Evolutionary conservation across 805 yeast species (phyloP), one percentile per base, ranked within the genome.

Genomic region (Pichia cabralensis): DNA sequence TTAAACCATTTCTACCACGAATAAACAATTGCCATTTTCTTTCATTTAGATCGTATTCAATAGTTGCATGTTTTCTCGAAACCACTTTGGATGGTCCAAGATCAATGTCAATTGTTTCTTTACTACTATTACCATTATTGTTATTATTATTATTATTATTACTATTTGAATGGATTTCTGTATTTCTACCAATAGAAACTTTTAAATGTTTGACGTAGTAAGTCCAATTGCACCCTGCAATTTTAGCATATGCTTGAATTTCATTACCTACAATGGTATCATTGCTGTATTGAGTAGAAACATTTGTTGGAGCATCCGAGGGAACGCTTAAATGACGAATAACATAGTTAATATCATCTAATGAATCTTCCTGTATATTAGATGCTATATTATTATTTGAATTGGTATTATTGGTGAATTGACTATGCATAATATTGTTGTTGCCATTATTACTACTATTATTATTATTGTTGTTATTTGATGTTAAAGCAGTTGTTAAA

Each of bases 21-120:
- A 88, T 80, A 43, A 71, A 65, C 40, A 94, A 62, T 53, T 85
- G 94, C 99, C 99, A 92, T 38, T 74, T 65, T 35, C 95, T 74
- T 26, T 71, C 61, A 39, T 71, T 74, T 43, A 77, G 61, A 54
- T 88, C 84, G 57, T 83, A 92, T 33, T 73, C 71, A 35, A 92
- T 86, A 13, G 71, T 58, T 0, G 97, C 97, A 55, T 92, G 98
- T 46, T 71, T 76, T 43, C 99, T 73, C 16, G 92, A 78, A 3
- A 92, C 97, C n/a, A 92, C 95, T 57, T 89, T 89, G 9, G 96
- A 89, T 1, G 98, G 98, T 2, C 96, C 96, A 48, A 92, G 63
- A 57, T 92, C 98, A 31, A 89, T 89, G 50, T 86, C 86, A 25
- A 77, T 74, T 3, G 45, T 28, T 27, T 55, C 53, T n/a, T n/a